Evolutionary conservation across 2,329 filamentous ascomycete species (phyloP), one percentile per base, ranked within the genome.

Genomic region (Huntiella omanensis): DNA sequence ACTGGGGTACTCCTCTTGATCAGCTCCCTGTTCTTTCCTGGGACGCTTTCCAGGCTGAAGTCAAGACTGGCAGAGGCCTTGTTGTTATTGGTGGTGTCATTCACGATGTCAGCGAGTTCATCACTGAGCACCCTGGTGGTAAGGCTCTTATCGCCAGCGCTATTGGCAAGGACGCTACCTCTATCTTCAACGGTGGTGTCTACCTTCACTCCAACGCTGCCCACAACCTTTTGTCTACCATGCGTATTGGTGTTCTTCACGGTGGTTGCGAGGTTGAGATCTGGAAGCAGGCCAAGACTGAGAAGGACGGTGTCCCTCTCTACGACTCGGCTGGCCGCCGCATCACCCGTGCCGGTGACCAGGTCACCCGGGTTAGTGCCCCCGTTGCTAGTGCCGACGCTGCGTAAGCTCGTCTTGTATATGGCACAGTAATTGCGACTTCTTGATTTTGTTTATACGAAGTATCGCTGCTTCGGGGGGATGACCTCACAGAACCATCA

Each of bases 231-330:
- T 71, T 92, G 52, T 86, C 81, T 5, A 91, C 83, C 54, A 91
- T 91, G 83, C 74, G 84, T 54, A 78, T 91, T 11, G 84, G 83
- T 62, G 83, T 92, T 42, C 80, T 92, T 52, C 81, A 83, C 45
- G 84, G 84, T 53, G 84, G 84, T 38, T 85, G 82, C 60, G 84
- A 91, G 62, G 84, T 92, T 22, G 84, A 92, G 70, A 86, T 91
- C 63, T 92, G 84, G 84, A 91, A 91, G 74, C 79, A 83, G 37
- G 76, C 81, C 48, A 80, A 87, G 62, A 74, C 77, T 55, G 82
- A 87, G 64, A 84, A 82, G 69, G 83, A 87, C 55, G 71, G 83
- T 49, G 75, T 78, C 49, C 78, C 81, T 54, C 74, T 84, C 60
- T 86, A 83, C 60, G 87, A 94, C 59, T 81, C 77, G 12, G 69